Base-by-base conservation (phyloP, 1,139 yeast genomes). In the Kodamaea ohmeri region DNA sequence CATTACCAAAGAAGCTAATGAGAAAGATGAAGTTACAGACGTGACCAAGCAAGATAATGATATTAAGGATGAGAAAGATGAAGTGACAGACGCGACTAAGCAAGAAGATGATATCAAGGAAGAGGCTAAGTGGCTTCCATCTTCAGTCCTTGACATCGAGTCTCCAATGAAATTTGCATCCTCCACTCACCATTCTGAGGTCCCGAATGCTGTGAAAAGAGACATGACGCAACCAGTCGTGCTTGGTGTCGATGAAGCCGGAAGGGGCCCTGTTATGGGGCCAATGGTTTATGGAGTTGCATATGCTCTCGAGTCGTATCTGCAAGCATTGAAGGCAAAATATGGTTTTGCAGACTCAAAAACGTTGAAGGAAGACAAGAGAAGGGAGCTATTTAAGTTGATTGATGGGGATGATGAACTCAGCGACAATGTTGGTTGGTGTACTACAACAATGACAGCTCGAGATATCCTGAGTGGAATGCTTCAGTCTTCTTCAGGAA, bases 261-360 rank as follows among this genome's bases (percentile, higher is more conserved):
- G 99, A 0, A 73, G 99, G 47, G 99, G 99, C 0, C 98, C 99
- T 0, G 97, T 94, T 0, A 55, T 92, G 37, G 95, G 98, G 0
- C 95, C 97, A 0, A 94, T 92, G 98, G 98, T 94, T 1, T 92
- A 92, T 53, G 96, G 96, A 1, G 68, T 88, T 2, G 80, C 95
- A 3, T 92, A 88, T 55, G 82, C 95, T 49, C 63, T 80, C 13
- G 70, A 71, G 35, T 55, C 63, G 1, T 87, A 78, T 52, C 81
- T 77, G 39, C 46, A 55, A 0, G 55, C 59, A 5, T 60, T 81
- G 39, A 77, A 84, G 37, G 67, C 66, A 6, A 63, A 71, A 25
- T 82, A 77, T 46, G 96, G 92, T 8, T 92, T 92, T 63, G 96
- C 90, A 20, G 99, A 92, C 57, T 90, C 97, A 6, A 92, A 92